phyloP scores from a whole-genome alignment of 768 basidiomycete species.

The Leccinum pellstonianum region DNA sequence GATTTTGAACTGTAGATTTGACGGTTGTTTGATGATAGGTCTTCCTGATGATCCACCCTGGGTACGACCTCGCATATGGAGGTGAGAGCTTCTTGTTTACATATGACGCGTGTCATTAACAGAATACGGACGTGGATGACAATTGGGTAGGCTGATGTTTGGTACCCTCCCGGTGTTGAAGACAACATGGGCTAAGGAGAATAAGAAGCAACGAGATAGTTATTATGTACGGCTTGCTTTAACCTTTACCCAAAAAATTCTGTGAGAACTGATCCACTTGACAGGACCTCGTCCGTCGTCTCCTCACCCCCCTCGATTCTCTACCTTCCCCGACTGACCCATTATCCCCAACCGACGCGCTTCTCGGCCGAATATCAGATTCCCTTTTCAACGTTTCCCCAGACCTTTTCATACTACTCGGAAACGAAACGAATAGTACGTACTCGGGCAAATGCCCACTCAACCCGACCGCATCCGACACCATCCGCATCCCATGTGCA shows the following conservation, averaged over 20 bases:
- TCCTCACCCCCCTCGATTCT: constrained; percentile 53
- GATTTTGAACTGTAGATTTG: not conserved
- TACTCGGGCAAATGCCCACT: constrained; percentile 45
- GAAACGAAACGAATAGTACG: constrained; percentile 48
- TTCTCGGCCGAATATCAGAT: constrained; percentile 49
- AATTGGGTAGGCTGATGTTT: constrained; percentile 51
- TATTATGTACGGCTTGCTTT: constrained; percentile 61
- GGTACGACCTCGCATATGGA: constrained; percentile 78
- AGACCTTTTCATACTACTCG: constrained; percentile 48
- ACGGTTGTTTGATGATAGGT: constrained; percentile 40
- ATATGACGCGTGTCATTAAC: not conserved
- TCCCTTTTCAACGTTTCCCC: constrained; percentile 57
- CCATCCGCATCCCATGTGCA: constrained; percentile 49
- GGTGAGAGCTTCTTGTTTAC: constrained; percentile 41
- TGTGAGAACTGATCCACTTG: constrained; percentile 11
- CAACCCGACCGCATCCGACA: constrained; percentile 43
- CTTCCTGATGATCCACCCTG: constrained; percentile 73
- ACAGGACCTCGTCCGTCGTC: constrained; percentile 67
- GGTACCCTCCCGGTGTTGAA: constrained; percentile 60
- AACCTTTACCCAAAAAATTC: not conserved
- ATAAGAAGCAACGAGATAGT: constrained; percentile 57
- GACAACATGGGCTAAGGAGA: constrained; percentile 56
- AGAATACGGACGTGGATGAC: constrained; percentile 7
- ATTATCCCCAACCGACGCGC: constrained; percentile 43
- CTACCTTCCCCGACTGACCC: constrained; percentile 43